Base-by-base conservation (phyloP, 2,329 filamentous ascomycete species). In the Trichophyton rubrum region DNA sequence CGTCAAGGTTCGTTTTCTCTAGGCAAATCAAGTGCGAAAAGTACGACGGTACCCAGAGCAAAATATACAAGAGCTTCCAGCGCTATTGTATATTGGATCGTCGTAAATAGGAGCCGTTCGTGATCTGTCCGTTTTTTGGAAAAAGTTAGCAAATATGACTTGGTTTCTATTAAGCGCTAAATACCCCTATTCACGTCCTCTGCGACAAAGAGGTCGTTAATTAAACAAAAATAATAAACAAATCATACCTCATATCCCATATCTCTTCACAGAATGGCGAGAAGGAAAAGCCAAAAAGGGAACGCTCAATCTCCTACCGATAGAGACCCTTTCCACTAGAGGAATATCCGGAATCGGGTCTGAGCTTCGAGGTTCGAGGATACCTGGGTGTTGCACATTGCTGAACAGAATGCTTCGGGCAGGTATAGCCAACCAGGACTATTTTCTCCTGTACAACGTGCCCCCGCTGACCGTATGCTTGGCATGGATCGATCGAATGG, bases 401-500 rank as follows among this genome's bases (percentile, higher is more conserved):
- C 56, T 58, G 59, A 45, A 63, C 61, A 15, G 66, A 66, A 65
- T 89, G 87, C 27, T 71, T 72, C 53, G 77, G 73, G 75, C 90
- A 96, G 59, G 86, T 82, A 70, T 93, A 93, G 58, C 90, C 91
- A 24, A 96, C 90, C 20, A 89, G 79, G 58, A 96, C 87, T 5
- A 83, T 88, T 71, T 87, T 86, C 69, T 88, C 85, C 66, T 89
- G 83, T 61, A 91, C 77, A 53, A 68, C 68, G 69, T 96, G 90
- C 55, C 86, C 86, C 57, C 83, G 82, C 62, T 87, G 85, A 63
- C 87, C 88, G 71, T 90, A 89, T 40, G 83, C 79, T 56, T 84
- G 79, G 71, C 90, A 96, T 63, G 88, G 87, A 70, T 96, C 90
- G 67, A 96, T 81, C 56, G 88, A 85, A 72, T 96, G 91, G 69